Base-by-base conservation (phyloP, 108 stramenopile genomes). In the Pseudonitzschia multiseries region DNA sequence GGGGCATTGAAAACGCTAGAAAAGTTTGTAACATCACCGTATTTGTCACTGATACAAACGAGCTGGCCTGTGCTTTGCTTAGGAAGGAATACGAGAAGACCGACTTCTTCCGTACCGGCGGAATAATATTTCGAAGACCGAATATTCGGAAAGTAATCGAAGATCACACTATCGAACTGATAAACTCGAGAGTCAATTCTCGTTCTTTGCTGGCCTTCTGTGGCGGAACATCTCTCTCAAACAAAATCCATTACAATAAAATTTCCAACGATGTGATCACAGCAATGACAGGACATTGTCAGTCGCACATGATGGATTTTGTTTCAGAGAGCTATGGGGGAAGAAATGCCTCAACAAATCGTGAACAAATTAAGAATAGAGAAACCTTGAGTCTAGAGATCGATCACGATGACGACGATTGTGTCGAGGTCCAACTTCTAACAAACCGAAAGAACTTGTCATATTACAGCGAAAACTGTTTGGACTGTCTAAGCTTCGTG, bases 281-380 rank as follows among this genome's bases (percentile, higher is more conserved):
- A 26, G 79, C 71, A 24, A 79, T 79, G 21, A 79, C 78, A 10
- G 82, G 82, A 13, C 61, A 79, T 50, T 62, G 33, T 33, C 62
- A 69, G 31, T 51, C 66, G 20, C 82, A 83, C 60, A 70, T 60
- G 33, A 76, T 83, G 70, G 82, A 83, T 24, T 80, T 73, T 61
- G 75, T 79, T 14, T 66, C 65, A 17, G 82, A 83, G 44, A 79
- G 79, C 59, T 80, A 79, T 32, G 78, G 79, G 44, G 76, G 79
- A 56, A 62, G 9, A 17, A 62, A 33, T 32, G 61, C 61, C 15
- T 10, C n/a, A 62, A 9, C 61, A 40, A 41, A 40, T 31, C 9
- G 31, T 14, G 15, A 62, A 40, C 27, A n/a, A 10, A 14, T 4
- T 9, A 15, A 33, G n/a, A 41, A 62, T 2, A 21, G 29, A 62